Conservation (phyloP, 169 alveolate genomes). For the Plasmodium inui region DNA sequence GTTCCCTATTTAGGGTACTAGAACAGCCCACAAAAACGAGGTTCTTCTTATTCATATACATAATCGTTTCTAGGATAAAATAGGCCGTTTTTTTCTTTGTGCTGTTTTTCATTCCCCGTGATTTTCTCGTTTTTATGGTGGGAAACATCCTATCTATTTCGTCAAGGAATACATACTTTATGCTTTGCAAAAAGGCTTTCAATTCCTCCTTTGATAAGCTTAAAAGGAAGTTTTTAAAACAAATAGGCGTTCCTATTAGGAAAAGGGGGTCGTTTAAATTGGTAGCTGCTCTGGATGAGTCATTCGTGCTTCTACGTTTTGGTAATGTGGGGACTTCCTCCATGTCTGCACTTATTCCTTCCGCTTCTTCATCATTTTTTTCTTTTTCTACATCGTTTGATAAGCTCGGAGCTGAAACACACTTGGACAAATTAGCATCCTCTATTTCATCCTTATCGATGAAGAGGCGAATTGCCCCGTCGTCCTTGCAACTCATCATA, state of each 20-base stretch:
- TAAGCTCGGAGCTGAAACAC: background rate
- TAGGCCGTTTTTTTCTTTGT: constrained; percentile 60
- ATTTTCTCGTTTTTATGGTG: constrained; percentile 9
- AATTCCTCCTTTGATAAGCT: constrained; percentile 27
- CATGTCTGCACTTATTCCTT: background rate
- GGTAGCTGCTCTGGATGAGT: background rate
- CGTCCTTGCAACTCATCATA: constrained; percentile 18
- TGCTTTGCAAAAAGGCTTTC: constrained; percentile 53
- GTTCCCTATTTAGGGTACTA: constrained; percentile 69
- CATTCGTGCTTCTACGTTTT: background rate
- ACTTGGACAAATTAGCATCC: background rate
- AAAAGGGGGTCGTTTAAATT: constrained; percentile 8
- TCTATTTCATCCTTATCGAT: constrained; percentile 29
- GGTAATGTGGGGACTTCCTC: background rate
- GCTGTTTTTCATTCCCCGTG: constrained; percentile 7
- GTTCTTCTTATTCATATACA: constrained; percentile 66
- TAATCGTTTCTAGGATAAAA: constrained; percentile 54
- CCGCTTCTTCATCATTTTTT: background rate
- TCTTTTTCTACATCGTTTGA: background rate
- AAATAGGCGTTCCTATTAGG: constrained; percentile 61
- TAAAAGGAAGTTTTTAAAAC: constrained; percentile 48
- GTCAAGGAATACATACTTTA: constrained; percentile 58
- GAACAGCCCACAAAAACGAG: constrained; percentile 70
- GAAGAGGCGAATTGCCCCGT: constrained; percentile 29
- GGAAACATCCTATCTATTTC: constrained; percentile 71